phyloP scores from a whole-genome alignment of 495 filamentous ascomycete genomes.

The Aspergillus nanangensis region DNA sequence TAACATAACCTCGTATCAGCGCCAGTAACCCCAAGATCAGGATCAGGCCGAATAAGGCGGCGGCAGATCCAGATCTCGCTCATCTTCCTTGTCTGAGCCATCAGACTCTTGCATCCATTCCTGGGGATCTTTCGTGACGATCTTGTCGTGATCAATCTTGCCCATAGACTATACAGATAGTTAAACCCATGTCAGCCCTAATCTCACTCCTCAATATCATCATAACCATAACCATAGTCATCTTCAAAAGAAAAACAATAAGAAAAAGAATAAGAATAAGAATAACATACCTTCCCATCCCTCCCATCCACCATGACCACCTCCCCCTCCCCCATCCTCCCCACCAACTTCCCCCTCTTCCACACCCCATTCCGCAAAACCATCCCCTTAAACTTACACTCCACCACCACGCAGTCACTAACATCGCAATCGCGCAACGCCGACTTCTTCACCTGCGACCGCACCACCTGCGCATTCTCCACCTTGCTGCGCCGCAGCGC shows the following conservation, averaged over 20 bases:
- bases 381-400: constrained; percentile 26
- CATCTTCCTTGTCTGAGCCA: constrained; percentile 10
- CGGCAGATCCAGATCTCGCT: constrained; percentile 13
- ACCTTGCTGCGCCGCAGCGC: constrained; percentile 11
- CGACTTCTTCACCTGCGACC: constrained; percentile 15
- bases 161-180: background rate
- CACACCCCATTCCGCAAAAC: constrained; percentile 31
- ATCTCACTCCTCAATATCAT: too few species aligned
- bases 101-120: constrained; percentile 4
- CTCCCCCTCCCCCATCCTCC: constrained; percentile 18
- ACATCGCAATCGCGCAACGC: constrained; percentile 27
- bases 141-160: constrained; percentile 1
- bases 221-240: too few species aligned
- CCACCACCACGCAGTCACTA: constrained; percentile 22
- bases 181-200: too few species aligned
- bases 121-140: background rate
- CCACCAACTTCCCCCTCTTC: constrained; percentile 29
- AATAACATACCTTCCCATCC: constrained; percentile 9
- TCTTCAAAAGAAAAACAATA: too few species aligned
- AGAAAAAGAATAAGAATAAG: too few species aligned
- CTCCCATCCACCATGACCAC: constrained; percentile 10
- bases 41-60: constrained; percentile 18
- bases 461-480: constrained; percentile 3
- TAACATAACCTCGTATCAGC: too few species aligned
- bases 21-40: too few species aligned